Base-by-base conservation (phyloP, 1,284 basidiomycete species). In the Ustilago hordei region DNA sequence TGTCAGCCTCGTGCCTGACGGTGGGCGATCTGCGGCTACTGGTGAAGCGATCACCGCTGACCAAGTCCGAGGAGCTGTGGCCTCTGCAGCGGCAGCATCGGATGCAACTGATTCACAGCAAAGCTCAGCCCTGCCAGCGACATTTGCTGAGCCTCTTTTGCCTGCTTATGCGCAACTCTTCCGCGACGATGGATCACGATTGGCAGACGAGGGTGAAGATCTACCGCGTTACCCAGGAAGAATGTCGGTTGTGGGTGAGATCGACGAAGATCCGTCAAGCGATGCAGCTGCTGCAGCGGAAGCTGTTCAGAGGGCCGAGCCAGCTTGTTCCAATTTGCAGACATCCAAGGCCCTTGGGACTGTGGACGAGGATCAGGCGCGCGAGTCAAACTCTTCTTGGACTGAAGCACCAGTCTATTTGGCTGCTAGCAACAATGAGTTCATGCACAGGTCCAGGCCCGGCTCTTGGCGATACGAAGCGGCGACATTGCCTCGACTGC, bases 131-230 rank as follows among this genome's bases (percentile, higher is more conserved):
- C 43, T 55, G n/a, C 64, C 64, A 13, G 56, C 28, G 13, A 9
- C 65, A 7, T 73, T 73, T 23, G 60, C 56, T 23, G 69, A 72
- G 50, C 80, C 83, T 17, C 58, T 84, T 36, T 66, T 86, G 45
- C 84, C 84, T 12, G 84, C 84, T 0, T 86, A 86, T 60, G 79
- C 83, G 13, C 84, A 86, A 59, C 72, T 86, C 6, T 86, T 86
- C 77, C 73, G 84, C 15, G 84, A 85, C 54, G 84, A 86, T 31
- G 84, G 84, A 43, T 85, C 84, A 28, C 73, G 84, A 6, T 71
- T 86, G 43, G 83, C 78, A 4, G 84, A 86, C 50, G 84, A 85
- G 31, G 80, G 80, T 9, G 84, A 86, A 39, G 82, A 83, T 47
- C 71, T 86, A 36, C 84, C 84, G n/a, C 76, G 76, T 28, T 86